Evolutionary conservation across 306 rosid genomes (phyloP).

Genomic region (Betula pendula): DNA sequence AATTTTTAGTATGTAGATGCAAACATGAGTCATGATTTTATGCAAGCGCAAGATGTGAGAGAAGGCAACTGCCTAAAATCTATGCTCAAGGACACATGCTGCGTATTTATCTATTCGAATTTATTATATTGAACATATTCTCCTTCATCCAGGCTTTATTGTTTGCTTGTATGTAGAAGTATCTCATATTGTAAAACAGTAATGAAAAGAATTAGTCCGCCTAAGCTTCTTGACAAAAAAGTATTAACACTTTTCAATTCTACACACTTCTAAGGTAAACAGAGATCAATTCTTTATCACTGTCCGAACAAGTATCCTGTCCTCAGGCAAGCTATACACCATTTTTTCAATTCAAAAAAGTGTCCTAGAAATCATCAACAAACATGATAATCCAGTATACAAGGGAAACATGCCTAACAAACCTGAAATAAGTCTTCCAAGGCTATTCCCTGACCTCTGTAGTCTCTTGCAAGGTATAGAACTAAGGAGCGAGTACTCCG

Average conservation of each 20-base stretch:
- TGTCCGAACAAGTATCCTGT: neutral
- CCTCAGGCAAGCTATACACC: neutral
- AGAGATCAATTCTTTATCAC: neutral
- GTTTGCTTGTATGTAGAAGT: neutral
- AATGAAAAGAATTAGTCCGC: neutral
- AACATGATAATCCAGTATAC: slow-evolving; percentile 4
- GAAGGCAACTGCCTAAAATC: neutral
- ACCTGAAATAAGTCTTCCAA: slow-evolving; percentile 89
- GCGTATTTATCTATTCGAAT: neutral
- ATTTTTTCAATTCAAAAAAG: neutral
- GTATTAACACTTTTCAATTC: neutral
- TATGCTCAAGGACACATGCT: neutral
- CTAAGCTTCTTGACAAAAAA: neutral
- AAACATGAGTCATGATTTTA: too few relatives aligned
- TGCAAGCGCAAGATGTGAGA: neutral
- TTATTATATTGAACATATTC: neutral
- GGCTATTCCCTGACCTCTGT: slow-evolving; percentile 76
- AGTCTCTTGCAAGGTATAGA: slow-evolving; percentile 69
- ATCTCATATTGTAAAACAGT: neutral
- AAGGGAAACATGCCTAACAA: slow-evolving; percentile 22
- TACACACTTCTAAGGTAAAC: neutral
- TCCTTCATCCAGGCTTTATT: neutral
- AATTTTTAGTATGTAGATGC: too few relatives aligned
- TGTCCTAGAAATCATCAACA: slow-evolving; percentile 1
- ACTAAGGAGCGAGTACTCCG: slow-evolving; percentile 76